phyloP scores from a whole-genome alignment of 2,329 filamentous ascomycete species.

The Mariannaea sp. region DNA sequence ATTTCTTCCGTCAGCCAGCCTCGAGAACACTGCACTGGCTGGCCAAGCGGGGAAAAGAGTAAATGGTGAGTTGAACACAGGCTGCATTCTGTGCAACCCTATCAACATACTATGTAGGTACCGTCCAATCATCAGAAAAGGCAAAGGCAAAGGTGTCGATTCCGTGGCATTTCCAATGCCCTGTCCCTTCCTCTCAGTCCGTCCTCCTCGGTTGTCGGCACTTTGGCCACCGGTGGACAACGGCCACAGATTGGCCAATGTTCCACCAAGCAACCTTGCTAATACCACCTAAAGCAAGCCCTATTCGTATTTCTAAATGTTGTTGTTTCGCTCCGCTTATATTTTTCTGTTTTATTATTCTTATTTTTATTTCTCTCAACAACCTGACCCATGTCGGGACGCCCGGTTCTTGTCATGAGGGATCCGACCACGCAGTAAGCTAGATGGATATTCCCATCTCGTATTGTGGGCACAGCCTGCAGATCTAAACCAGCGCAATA shows the following conservation, averaged over 20 bases:
- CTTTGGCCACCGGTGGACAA: neutral
- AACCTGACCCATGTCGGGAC: neutral
- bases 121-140: too few species aligned
- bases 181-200: too few species aligned
- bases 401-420: too few species aligned
- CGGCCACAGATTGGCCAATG: neutral
- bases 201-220: constrained; percentile 1
- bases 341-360: too few species aligned
- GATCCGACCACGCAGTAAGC: neutral
- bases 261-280: neutral
- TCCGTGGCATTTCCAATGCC: neutral
- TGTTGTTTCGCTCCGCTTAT: neutral
- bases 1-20: too few species aligned
- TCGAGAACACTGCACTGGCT: too few species aligned
- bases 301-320: neutral
- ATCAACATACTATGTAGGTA: too few species aligned
- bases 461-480: constrained; percentile 10
- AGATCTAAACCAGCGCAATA: constrained; percentile 1
- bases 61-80: too few species aligned
- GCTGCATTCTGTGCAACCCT: too few species aligned
- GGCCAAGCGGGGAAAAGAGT: too few species aligned
- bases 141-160: too few species aligned
- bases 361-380: too few species aligned
- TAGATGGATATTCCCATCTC: neutral
- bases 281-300: neutral